Evolutionary conservation across 192 early-diverging fungal species (phyloP).

Genomic region (Umbelopsis sp.): DNA sequence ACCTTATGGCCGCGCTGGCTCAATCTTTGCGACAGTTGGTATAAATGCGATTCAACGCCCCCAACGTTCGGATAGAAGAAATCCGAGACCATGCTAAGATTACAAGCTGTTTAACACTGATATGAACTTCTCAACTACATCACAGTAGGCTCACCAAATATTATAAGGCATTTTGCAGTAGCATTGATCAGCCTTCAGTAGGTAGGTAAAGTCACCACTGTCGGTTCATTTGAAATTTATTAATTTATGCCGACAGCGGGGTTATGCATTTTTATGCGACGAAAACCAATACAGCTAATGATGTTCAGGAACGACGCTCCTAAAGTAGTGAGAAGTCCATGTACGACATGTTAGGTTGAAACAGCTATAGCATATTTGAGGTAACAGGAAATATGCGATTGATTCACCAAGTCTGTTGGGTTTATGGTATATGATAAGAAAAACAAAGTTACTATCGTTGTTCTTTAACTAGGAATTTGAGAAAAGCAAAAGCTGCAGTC

Average conservation of each 20-base stretch:
- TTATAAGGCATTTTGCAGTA: slow-evolving; percentile 29
- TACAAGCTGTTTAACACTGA: not conserved
- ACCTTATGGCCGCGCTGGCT: slow-evolving; percentile 93
- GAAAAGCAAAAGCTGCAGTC: slow-evolving; percentile 26
- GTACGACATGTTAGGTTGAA: too few species aligned
- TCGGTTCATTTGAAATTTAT: not conserved
- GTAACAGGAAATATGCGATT: not conserved
- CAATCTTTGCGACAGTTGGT: slow-evolving; percentile 86
- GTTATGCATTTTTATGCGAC: too few species aligned
- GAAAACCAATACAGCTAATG: too few species aligned
- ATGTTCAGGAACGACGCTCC: too few species aligned
- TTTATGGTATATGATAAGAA: too few species aligned
- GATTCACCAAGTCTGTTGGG: not conserved
- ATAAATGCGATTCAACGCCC: slow-evolving; percentile 94
- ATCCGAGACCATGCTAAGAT: slow-evolving; percentile 88
- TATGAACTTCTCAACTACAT: not conserved
- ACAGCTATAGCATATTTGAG: not conserved
- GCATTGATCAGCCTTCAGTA: not conserved
- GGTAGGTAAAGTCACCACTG: not conserved
- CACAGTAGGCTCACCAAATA: slow-evolving; percentile 26
- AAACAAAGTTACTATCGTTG: slow-evolving; percentile 3
- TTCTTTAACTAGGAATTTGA: slow-evolving; percentile 40
- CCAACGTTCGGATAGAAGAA: slow-evolving; percentile 98
- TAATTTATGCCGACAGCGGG: too few species aligned
- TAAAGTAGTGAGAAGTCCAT: too few species aligned